Evolutionary conservation across 441 rosid genomes (phyloP).

Genomic region (Populus hybrid): DNA sequence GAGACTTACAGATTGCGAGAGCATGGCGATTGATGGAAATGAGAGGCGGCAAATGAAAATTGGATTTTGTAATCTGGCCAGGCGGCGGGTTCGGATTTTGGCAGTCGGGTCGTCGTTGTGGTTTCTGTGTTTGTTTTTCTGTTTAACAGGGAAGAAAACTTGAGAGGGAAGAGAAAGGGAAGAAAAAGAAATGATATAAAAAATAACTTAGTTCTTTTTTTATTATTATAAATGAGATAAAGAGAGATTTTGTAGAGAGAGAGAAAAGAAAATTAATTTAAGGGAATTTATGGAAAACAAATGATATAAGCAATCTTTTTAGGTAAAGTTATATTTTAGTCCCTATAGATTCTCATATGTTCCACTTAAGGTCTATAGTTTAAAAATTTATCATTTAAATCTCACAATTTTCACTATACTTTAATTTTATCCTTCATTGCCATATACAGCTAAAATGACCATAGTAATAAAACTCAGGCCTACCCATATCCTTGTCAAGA

Average conservation of each 20-base stretch:
- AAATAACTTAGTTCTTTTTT: neutral
- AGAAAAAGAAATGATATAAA: neutral
- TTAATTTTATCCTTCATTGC: neutral
- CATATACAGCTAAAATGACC: too few relatives aligned
- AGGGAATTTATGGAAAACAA: constrained; percentile 7
- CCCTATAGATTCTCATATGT: neutral
- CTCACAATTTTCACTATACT: neutral
- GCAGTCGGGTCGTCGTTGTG: neutral
- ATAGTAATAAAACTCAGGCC: too few relatives aligned
- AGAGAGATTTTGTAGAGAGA: neutral
- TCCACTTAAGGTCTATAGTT: neutral
- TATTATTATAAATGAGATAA: neutral
- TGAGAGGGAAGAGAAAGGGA: neutral
- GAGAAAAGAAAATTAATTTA: neutral
- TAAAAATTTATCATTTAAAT: neutral
- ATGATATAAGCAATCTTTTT: constrained; percentile 16
- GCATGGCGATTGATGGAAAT: constrained; percentile 27
- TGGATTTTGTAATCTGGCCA: too few relatives aligned
- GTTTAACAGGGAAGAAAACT: neutral
- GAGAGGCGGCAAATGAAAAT: neutral
- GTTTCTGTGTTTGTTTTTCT: neutral
- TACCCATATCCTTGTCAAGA: too few relatives aligned
- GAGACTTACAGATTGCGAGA: constrained; percentile 40
- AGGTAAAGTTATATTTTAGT: neutral
- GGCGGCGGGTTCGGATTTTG: too few relatives aligned